phyloP scores from a whole-genome alignment of 768 basidiomycete species.

The Podaxis carcinomalis region DNA sequence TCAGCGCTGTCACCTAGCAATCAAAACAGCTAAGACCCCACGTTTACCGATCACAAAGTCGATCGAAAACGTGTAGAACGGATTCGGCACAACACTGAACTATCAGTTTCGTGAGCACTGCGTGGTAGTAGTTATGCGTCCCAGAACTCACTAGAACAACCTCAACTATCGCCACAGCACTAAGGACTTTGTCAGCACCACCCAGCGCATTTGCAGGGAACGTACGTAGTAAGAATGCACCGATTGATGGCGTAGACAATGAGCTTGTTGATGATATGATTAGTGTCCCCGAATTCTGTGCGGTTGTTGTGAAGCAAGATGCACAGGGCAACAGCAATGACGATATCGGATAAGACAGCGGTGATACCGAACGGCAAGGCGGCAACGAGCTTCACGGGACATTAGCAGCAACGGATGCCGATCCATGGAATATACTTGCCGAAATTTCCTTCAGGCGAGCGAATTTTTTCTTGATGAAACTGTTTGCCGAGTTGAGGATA shows the following conservation, averaged over 20 bases:
- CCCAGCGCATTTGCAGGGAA: slow-evolving; percentile 5
- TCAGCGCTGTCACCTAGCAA: background rate
- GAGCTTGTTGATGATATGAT: slow-evolving; percentile 38
- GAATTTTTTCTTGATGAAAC: slow-evolving; percentile 36
- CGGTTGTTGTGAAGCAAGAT: slow-evolving; percentile 35
- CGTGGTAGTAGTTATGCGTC: background rate
- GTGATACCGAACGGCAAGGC: slow-evolving; percentile 42
- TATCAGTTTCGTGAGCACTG: slow-evolving; percentile 11
- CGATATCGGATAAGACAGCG: slow-evolving; percentile 42
- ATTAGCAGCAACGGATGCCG: background rate
- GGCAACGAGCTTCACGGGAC: slow-evolving; percentile 23
- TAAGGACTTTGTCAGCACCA: slow-evolving; percentile 13
- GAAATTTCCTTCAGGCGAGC: slow-evolving; percentile 28
- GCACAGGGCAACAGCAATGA: slow-evolving; percentile 40
- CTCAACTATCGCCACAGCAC: slow-evolving; percentile 35
- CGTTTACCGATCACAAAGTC: slow-evolving; percentile 52
- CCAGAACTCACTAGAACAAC: slow-evolving; percentile 28
- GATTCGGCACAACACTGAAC: slow-evolving; percentile 37
- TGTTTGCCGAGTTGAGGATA: slow-evolving; percentile 12
- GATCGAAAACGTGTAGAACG: slow-evolving; percentile 43
- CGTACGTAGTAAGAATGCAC: slow-evolving; percentile 48
- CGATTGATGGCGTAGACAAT: slow-evolving; percentile 48
- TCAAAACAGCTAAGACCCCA: slow-evolving; percentile 11
- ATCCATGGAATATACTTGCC: slow-evolving; percentile 18
- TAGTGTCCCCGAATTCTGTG: slow-evolving; percentile 37